phyloP scores from a whole-genome alignment of 2,329 filamentous ascomycete species.

The Pseudogymnoascus sp. region DNA sequence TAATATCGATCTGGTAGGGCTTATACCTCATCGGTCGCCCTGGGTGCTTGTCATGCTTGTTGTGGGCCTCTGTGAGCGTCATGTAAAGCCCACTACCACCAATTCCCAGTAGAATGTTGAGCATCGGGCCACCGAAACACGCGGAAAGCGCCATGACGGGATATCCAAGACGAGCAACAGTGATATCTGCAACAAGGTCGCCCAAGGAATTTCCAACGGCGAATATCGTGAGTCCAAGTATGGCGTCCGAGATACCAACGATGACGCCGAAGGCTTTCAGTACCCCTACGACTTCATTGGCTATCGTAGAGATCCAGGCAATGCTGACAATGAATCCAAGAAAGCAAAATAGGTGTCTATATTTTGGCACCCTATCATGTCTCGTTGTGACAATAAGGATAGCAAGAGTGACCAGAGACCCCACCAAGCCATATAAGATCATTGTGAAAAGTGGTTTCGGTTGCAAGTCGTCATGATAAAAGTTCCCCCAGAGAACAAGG shows the following conservation, averaged over 20 bases:
- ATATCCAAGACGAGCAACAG: constrained; percentile 83
- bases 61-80: constrained; percentile 62
- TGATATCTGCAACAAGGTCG: constrained; percentile 89
- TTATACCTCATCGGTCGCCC: constrained; percentile 55
- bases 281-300: constrained; percentile 89
- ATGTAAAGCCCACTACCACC: constrained; percentile 87
- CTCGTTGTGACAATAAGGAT: constrained; percentile 61
- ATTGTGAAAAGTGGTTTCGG: constrained; percentile 45
- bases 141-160: constrained; percentile 93
- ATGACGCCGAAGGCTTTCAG: constrained; percentile 90
- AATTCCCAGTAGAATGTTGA: constrained; percentile 92
- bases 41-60: constrained; percentile 58
- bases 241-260: constrained; percentile 84
- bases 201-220: constrained; percentile 93
- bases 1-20: constrained; percentile 76
- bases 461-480: constrained; percentile 47
- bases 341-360: constrained; percentile 74
- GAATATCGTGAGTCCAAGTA: constrained; percentile 90
- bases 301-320: constrained; percentile 93
- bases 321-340: constrained; percentile 86
- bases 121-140: constrained; percentile 96
- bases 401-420: constrained; percentile 57
- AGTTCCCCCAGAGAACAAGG: constrained; percentile 65
- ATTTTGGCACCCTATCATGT: constrained; percentile 56
- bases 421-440: constrained; percentile 55